Conservation (phyloP, 2,329 filamentous ascomycete species). For the Fusarium coicis region DNA sequence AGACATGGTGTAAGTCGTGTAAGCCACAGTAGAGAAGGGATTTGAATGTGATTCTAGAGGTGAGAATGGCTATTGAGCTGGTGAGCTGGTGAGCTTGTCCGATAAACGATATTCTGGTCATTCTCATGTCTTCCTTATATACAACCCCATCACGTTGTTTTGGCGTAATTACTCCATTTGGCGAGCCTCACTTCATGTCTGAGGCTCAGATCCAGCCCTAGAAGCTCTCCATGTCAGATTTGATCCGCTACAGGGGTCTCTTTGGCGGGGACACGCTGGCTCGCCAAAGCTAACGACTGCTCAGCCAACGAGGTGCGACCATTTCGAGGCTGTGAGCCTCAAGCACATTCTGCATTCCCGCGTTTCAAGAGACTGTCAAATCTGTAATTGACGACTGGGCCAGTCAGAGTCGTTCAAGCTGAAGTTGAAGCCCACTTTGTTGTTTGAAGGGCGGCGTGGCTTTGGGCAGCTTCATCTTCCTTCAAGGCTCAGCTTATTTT, state of each 20-base stretch:
- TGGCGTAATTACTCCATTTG: background rate
- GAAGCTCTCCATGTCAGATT: background rate
- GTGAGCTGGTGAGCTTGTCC: conserved; percentile 5
- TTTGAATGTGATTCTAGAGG: background rate
- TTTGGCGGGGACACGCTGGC: conserved; percentile 13
- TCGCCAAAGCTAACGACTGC: conserved; percentile 34
- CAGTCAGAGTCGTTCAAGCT: background rate
- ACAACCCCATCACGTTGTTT: background rate
- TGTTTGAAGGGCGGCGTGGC: background rate
- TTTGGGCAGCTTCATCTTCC: conserved; percentile 5
- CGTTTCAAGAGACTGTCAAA: background rate
- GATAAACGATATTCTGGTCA: background rate
- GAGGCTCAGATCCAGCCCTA: conserved; percentile 16
- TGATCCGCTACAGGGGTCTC: background rate
- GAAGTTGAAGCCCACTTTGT: background rate
- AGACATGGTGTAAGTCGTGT: conserved; percentile 37
- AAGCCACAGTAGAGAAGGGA: background rate
- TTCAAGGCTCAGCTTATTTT: background rate
- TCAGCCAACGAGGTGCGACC: conserved; percentile 19
- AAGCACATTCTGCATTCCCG: background rate
- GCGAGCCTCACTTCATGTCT: background rate
- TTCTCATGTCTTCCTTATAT: conserved; percentile 16
- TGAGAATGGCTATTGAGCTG: background rate
- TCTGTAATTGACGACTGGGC: conserved; percentile 10
- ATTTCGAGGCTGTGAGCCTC: conserved; percentile 8